Evolutionary conservation across 106 monocot genomes (phyloP), one percentile per base, ranked within the genome.

Genomic region (Allium sativum): DNA sequence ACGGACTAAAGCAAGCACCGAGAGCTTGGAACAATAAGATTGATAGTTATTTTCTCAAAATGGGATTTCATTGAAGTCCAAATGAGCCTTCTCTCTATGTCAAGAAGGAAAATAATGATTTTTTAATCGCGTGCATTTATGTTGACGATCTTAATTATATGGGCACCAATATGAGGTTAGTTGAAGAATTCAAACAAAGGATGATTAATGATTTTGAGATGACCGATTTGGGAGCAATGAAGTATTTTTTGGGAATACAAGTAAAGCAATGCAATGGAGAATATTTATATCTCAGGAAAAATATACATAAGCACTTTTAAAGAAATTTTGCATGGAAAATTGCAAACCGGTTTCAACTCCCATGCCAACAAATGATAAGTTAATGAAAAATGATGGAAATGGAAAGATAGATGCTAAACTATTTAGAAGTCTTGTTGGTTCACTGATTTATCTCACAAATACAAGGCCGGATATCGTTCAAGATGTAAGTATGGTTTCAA

Each of bases 121-220:
- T 43, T 42, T 20, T 47, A 8, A 52, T 65, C 21, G 44, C 65
- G 1, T 58, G 14, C 65, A 21, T 73, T 48, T 73, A 73, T 58
- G 50, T 73, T 7, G 72, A 58, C 59, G 72, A 59, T 14, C 52
- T 73, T 22, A 73, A 65, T 1, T 56, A 56, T 18, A n/a, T 19
- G 3, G 42, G 21, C 20, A 65, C 47, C 2, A 40, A 14, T 65
- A 1, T 4, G 10, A 52, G 15, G 13, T 40, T 65, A 9, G 42
- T 53, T 15, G 40, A 52, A 9, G 65, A 65, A n/a, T 65, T 65
- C 17, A 65, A 50, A 19, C 47, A 20, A 11, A 12, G 20, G 9
- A 48, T 48, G 48, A 22, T 64, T 10, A 46, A 48, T 48, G 10
- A 46, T 14, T 64, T 47, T 20, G 16, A 64, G 47, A 64, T 64